A percentile compares a stretch with the other conserved stretches of the same genome.
Conservation (phyloP, 2,329 filamentous ascomycete genomes). For the Fonsecaea pedrosoi region DNA sequence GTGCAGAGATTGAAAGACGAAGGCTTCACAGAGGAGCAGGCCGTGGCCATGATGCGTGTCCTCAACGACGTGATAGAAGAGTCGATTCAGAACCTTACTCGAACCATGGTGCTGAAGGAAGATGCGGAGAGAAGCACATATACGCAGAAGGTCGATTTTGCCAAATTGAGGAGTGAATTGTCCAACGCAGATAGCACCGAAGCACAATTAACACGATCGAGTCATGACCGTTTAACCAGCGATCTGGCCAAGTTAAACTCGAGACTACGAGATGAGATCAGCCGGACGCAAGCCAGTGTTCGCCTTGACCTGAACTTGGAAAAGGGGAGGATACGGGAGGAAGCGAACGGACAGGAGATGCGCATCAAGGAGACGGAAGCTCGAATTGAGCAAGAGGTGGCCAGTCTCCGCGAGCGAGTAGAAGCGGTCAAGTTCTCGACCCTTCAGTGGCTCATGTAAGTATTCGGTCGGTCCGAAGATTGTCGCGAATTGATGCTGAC, state of each 20-base stretch:
- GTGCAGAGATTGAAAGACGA: constrained; percentile 88
- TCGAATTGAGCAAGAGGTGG: constrained; percentile 96
- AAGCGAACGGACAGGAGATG: constrained; percentile 94
- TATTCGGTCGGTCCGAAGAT: constrained; percentile 47
- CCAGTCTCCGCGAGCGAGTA: constrained; percentile 84
- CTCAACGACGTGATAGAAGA: constrained; percentile 97
- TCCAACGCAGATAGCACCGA: constrained; percentile 91
- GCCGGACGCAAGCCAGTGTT: constrained; percentile 90
- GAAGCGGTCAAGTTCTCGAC: constrained; percentile 99
- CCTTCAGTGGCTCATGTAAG: constrained; percentile 96
- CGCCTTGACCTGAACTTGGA: constrained; percentile 92
- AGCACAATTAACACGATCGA: constrained; percentile 81
- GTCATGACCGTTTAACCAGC: constrained; percentile 91
- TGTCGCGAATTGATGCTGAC: constrained; percentile 40
- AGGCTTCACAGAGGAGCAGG: constrained; percentile 93
- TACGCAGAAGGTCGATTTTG: constrained; percentile 94
- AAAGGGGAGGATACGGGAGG: constrained; percentile 94
- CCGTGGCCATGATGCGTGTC: constrained; percentile 98
- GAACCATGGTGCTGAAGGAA: constrained; percentile 97
- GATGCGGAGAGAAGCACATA: constrained; percentile 66
- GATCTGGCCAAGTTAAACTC: constrained; percentile 93
- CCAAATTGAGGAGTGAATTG: constrained; percentile 92
- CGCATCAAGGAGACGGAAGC: constrained; percentile 99
- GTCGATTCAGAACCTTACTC: constrained; percentile 95
- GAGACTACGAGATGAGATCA: constrained; percentile 89